Percentiles rank a stretch among this genome's conserved stretches.
These are phyloP conservation scores for Martiniozyma asiatica DNA, from an alignment of 1,139 yeast species.

Conservation along the genomic window DNA sequence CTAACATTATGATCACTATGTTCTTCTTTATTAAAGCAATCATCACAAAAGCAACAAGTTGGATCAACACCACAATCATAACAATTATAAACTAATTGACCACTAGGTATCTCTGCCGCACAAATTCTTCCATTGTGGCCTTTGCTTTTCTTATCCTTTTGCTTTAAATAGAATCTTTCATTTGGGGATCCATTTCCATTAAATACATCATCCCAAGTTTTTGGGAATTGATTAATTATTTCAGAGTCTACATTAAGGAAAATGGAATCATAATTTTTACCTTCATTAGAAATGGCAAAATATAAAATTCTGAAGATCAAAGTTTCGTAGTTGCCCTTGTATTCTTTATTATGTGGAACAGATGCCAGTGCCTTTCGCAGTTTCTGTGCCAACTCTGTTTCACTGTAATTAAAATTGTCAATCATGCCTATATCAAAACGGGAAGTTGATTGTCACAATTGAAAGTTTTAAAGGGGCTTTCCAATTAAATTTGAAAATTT, in stretches of 20 bases:
- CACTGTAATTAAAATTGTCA: constrained; percentile 5
- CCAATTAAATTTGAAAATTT: no score
- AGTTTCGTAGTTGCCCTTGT: constrained; percentile 5
- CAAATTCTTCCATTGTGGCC: constrained; percentile 44
- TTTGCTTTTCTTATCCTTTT: constrained; percentile 9
- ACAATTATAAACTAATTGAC: constrained; percentile 60
- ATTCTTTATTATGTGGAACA: constrained; percentile 7
- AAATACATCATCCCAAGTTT: constrained; percentile 14
- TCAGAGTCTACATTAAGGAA: constrained; percentile 11
- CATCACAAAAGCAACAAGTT: constrained; percentile 61
- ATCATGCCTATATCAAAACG: background rate
- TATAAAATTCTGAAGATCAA: constrained; percentile 13
- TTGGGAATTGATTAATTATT: constrained; percentile 12
- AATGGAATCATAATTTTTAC: constrained; percentile 10
- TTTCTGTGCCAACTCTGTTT: constrained; percentile 5
- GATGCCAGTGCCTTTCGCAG: constrained; percentile 6
- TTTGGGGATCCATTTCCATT: constrained; percentile 4
- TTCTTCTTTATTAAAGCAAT: constrained; percentile 58
- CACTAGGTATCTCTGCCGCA: constrained; percentile 44
- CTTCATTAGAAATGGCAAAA: constrained; percentile 14
- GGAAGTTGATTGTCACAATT: no score
- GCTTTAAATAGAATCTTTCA: constrained; percentile 15
- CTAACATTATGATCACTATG: constrained; percentile 54
- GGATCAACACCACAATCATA: constrained; percentile 59
- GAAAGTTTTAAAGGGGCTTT: no score